Conservation (phyloP, 805 yeast genomes). For the Candida arabinofermentans region DNA sequence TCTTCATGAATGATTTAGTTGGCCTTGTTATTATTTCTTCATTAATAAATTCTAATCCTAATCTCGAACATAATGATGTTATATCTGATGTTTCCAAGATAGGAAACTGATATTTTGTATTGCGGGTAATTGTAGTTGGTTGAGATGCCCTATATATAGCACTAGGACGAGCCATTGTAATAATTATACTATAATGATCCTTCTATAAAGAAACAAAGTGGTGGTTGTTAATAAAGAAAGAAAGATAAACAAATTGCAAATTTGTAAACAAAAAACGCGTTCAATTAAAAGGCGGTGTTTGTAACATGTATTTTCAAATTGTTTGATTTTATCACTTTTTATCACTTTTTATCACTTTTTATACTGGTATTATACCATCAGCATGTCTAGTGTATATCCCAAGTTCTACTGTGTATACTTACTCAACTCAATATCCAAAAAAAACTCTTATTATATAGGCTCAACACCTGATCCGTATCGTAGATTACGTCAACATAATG, state of each 20-base stretch:
- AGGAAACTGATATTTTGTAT: slow-evolving; percentile 31
- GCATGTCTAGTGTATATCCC: slow-evolving; percentile 20
- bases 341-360: too few species aligned
- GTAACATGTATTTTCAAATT: too few species aligned
- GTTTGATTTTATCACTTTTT: too few species aligned
- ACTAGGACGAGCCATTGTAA: slow-evolving; percentile 33
- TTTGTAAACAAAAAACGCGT: too few species aligned
- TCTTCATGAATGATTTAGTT: slow-evolving; percentile 29
- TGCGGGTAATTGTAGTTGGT: slow-evolving; percentile 21
- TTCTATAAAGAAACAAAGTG: not conserved
- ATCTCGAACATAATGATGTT: slow-evolving; percentile 23
- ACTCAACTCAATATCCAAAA: slow-evolving; percentile 54
- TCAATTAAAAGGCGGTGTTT: too few species aligned
- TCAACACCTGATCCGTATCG: slow-evolving; percentile 73
- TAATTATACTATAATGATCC: not conserved
- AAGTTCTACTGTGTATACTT: slow-evolving; percentile 69
- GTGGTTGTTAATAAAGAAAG: too few species aligned
- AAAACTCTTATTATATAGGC: slow-evolving; percentile 67
- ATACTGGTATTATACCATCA: too few species aligned
- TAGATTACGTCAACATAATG: slow-evolving; percentile 77
- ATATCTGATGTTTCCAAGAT: slow-evolving; percentile 28
- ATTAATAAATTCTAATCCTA: slow-evolving; percentile 26
- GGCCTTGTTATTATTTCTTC: slow-evolving; percentile 31
- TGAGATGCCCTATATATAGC: slow-evolving; percentile 30
- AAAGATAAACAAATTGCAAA: too few species aligned